Conservation (phyloP, 176 grass and related monocot genomes). For the Lolium multiflorum region DNA sequence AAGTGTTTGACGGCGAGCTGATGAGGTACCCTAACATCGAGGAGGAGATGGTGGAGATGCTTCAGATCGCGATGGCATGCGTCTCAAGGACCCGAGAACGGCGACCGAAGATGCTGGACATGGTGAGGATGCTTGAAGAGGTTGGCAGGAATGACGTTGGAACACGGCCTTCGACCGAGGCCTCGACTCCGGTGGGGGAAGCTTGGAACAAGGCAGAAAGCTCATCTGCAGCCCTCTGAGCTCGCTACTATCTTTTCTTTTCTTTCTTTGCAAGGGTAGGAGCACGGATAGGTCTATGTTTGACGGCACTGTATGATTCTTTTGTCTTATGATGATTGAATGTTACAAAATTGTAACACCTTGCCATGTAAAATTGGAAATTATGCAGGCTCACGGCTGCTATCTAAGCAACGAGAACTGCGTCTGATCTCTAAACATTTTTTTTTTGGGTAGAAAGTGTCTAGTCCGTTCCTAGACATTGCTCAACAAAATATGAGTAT, state of each 20-base stretch:
- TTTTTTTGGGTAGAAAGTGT: neutral
- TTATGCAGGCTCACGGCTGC: slow-evolving; percentile 44
- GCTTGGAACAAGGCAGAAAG: slow-evolving; percentile 27
- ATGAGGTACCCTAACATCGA: slow-evolving; percentile 98
- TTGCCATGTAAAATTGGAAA: slow-evolving; percentile 22
- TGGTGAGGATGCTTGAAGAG: slow-evolving; percentile 84
- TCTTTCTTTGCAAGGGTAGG: slow-evolving; percentile 32
- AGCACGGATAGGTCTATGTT: slow-evolving; percentile 24
- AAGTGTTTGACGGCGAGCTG: slow-evolving; percentile 88
- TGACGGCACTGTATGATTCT: slow-evolving; percentile 53
- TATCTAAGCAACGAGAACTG: slow-evolving; percentile 18
- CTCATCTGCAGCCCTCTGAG: slow-evolving; percentile 33
- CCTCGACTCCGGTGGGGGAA: slow-evolving; percentile 46
- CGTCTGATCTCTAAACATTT: slow-evolving; percentile 19
- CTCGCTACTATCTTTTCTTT: neutral
- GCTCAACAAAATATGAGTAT: neutral
- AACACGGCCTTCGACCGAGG: slow-evolving; percentile 59
- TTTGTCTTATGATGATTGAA: slow-evolving; percentile 57
- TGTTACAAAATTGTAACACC: slow-evolving; percentile 58
- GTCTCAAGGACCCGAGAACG: slow-evolving; percentile 75
- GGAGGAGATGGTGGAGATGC: slow-evolving; percentile 99
- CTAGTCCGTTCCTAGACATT: neutral
- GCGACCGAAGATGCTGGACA: slow-evolving; percentile 81
- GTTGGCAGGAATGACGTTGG: slow-evolving; percentile 57
- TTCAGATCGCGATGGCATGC: slow-evolving; percentile 93